phyloP scores from a whole-genome alignment of 2,329 filamentous ascomycete genomes.

The Ophiostoma piceae region DNA sequence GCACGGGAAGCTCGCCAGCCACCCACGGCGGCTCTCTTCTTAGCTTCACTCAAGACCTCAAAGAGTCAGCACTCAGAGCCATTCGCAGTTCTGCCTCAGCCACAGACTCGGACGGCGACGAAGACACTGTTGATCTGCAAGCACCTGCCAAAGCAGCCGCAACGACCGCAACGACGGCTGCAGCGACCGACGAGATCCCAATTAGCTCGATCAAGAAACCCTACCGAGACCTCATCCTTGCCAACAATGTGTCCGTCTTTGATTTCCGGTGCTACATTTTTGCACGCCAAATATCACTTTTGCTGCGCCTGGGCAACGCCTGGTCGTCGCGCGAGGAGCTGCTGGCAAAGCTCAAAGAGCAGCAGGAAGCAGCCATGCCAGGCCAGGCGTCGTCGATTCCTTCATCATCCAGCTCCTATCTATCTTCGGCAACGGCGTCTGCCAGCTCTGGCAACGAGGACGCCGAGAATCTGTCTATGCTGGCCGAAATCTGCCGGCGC shows the following conservation, averaged over 20 bases:
- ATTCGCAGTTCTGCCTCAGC: slow-evolving; percentile 34
- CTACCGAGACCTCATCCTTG: slow-evolving; percentile 86
- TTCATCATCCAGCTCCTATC: neutral
- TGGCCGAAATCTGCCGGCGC: slow-evolving; percentile 82
- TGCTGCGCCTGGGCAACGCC: slow-evolving; percentile 76
- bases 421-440: slow-evolving; percentile 44
- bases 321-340: slow-evolving; percentile 59
- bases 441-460: slow-evolving; percentile 49
- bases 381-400: slow-evolving; percentile 32
- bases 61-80: slow-evolving; percentile 51
- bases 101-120: slow-evolving; percentile 32
- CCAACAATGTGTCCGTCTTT: slow-evolving; percentile 92
- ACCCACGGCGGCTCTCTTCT: slow-evolving; percentile 69
- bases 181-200: slow-evolving; percentile 42
- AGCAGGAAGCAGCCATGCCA: slow-evolving; percentile 54
- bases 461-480: slow-evolving; percentile 66
- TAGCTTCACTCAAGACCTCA: slow-evolving; percentile 67
- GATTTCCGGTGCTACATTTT: slow-evolving; percentile 96
- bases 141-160: slow-evolving; percentile 28
- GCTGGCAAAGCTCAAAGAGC: slow-evolving; percentile 56
- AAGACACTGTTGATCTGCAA: slow-evolving; percentile 48
- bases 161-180: neutral
- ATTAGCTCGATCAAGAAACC: slow-evolving; percentile 65
- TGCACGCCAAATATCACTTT: slow-evolving; percentile 74
- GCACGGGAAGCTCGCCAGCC: slow-evolving; percentile 50